A percentile compares a stretch with the other conserved stretches of the same genome.
Conservation (phyloP, 1,284 basidiomycete species). For the Fistulinella cinereoalba region DNA sequence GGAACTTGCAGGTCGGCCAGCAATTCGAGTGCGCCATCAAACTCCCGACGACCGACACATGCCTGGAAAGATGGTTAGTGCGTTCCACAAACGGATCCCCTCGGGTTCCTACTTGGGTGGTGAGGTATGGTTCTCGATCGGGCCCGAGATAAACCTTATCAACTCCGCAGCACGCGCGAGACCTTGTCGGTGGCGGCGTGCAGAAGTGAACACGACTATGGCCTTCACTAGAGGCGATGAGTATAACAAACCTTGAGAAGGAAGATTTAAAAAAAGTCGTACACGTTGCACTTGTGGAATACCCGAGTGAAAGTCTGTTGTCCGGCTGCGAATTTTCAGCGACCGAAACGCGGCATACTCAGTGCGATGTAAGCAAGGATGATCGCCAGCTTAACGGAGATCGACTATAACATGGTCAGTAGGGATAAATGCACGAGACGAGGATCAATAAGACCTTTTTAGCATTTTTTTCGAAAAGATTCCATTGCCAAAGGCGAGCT, state of each 20-base stretch:
- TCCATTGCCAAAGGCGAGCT: background rate
- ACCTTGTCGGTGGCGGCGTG: background rate
- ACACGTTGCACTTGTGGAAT: background rate
- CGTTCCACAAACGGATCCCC: background rate
- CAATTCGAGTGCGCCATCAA: no score
- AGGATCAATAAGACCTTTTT: background rate
- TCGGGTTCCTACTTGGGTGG: background rate
- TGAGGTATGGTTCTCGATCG: background rate
- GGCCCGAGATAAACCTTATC: background rate
- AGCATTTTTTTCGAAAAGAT: background rate
- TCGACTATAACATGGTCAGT: background rate
- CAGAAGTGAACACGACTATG: background rate
- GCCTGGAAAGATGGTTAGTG: no score
- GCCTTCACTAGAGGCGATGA: background rate
- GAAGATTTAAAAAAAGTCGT: background rate
- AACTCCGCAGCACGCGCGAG: background rate
- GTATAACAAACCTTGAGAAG: background rate
- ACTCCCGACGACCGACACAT: no score
- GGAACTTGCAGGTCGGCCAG: no score
- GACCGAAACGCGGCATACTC: background rate
- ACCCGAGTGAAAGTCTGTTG: background rate
- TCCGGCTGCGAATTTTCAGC: background rate
- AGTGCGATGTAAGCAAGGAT: background rate
- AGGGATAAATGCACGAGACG: background rate
- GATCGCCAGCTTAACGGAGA: background rate